A percentile compares a stretch with the other conserved stretches of the same genome.
Evolutionary conservation across 805 yeast genomes (phyloP).

Genomic region (Sugiyamaella valdiviana): DNA sequence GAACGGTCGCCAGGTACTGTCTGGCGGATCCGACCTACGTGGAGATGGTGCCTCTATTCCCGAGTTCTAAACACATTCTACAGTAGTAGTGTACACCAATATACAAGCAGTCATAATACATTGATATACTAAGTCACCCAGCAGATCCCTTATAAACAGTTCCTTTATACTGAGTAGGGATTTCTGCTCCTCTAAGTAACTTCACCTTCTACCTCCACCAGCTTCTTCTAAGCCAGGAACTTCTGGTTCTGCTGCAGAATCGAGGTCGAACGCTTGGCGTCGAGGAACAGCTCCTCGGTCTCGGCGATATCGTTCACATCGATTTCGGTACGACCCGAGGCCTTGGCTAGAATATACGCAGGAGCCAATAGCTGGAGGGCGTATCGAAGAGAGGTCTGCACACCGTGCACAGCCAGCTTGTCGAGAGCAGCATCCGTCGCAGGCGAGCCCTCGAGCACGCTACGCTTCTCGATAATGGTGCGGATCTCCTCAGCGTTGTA

Average conservation of each 20-base stretch:
- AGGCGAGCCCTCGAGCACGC: constrained; percentile 67
- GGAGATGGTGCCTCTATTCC: constrained; percentile 82
- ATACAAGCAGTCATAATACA: neutral
- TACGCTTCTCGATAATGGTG: constrained; percentile 75
- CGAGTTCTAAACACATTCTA: constrained; percentile 27
- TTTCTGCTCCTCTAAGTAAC: neutral
- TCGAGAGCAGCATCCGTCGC: constrained; percentile 65
- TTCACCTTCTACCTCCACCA: neutral
- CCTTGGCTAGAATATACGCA: constrained; percentile 72
- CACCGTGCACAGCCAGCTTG: constrained; percentile 65
- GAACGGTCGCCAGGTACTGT: constrained; percentile 43
- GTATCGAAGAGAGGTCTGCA: constrained; percentile 77
- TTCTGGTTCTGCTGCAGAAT: constrained; percentile 44
- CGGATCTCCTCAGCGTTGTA: constrained; percentile 77
- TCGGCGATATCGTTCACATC: constrained; percentile 70
- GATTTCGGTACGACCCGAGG: constrained; percentile 65
- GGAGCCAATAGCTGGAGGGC: constrained; percentile 89
- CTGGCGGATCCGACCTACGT: constrained; percentile 73
- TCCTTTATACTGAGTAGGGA: neutral
- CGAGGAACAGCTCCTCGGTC: constrained; percentile 75
- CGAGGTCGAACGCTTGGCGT: constrained; percentile 72
- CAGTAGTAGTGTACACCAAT: neutral
- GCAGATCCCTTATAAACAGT: neutral
- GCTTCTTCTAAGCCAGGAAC: constrained; percentile 27
- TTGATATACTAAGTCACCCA: neutral